phyloP scores from a whole-genome alignment of 2,329 filamentous ascomycete genomes.

The Trichoderma aggressivum region DNA sequence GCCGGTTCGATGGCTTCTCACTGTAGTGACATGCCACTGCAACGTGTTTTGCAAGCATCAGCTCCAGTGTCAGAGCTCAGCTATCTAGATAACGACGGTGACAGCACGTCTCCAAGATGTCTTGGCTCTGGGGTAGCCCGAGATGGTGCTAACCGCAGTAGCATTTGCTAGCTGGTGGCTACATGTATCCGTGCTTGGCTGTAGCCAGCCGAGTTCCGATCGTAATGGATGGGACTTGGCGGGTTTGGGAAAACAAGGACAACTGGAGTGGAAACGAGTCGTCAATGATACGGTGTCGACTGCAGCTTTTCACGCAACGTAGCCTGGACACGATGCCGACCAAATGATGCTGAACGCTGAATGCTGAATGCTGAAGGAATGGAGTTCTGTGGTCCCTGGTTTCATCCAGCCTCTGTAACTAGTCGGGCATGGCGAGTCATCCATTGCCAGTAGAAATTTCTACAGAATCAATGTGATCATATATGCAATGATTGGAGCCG shows the following conservation, averaged over 20 bases:
- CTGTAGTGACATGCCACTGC: background rate
- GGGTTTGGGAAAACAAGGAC: background rate
- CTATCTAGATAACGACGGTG: background rate
- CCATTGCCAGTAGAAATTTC: background rate
- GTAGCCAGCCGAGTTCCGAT: background rate
- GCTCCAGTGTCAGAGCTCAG: background rate
- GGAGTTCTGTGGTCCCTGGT: background rate
- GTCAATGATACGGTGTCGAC: background rate
- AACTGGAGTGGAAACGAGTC: background rate
- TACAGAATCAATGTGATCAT: background rate
- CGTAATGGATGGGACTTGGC: background rate
- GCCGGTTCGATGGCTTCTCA: background rate
- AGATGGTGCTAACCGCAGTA: background rate
- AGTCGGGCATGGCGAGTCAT: background rate
- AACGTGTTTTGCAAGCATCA: background rate
- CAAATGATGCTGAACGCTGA: background rate
- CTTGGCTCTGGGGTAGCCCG: background rate
- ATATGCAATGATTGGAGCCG: background rate
- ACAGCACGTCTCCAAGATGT: background rate
- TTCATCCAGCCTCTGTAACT: background rate
- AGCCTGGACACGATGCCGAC: background rate
- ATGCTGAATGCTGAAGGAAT: background rate
- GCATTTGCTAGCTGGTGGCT: background rate
- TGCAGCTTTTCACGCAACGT: background rate
- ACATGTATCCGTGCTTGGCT: background rate